Evolutionary conservation across 441 rosid species (phyloP).

Genomic region (Eruca vesicaria): DNA sequence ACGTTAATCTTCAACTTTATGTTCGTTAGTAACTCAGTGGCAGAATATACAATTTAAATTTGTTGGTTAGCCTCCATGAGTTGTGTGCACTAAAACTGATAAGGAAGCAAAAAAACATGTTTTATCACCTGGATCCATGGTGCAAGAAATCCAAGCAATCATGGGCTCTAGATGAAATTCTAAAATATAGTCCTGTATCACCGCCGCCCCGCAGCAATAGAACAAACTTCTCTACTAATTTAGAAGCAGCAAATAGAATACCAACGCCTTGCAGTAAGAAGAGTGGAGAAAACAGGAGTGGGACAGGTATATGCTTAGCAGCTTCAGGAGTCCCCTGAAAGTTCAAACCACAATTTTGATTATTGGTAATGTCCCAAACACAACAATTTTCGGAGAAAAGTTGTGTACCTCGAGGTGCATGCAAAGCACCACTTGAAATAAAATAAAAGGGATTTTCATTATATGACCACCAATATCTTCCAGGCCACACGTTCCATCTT

Average conservation of each 20-base stretch:
- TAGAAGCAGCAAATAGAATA: conserved; percentile 72
- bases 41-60: neutral
- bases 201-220: conserved; percentile 60
- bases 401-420: conserved; percentile 83
- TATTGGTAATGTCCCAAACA: conserved; percentile 20
- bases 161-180: conserved; percentile 67
- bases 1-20: neutral
- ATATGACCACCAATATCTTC: conserved; percentile 96
- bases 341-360: conserved; percentile 30
- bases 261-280: conserved; percentile 86
- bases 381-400: conserved; percentile 4
- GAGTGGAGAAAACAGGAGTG: conserved; percentile 83
- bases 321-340: conserved; percentile 85
- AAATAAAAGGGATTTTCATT: conserved; percentile 81
- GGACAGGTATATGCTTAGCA: conserved; percentile 82
- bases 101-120: conserved; percentile 7
- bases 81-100: neutral
- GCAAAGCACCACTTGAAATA: conserved; percentile 88
- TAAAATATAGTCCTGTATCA: conserved; percentile 68
- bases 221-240: conserved; percentile 70
- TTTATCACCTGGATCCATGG: conserved; percentile 91
- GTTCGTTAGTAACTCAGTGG: neutral
- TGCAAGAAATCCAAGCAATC: conserved; percentile 88
- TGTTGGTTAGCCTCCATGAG: neutral
- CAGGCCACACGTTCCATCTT: conserved; percentile 63